These are phyloP conservation scores for Hibiscus trionum DNA, from an alignment of 345 rosid species.

Conservation along the genomic window DNA sequence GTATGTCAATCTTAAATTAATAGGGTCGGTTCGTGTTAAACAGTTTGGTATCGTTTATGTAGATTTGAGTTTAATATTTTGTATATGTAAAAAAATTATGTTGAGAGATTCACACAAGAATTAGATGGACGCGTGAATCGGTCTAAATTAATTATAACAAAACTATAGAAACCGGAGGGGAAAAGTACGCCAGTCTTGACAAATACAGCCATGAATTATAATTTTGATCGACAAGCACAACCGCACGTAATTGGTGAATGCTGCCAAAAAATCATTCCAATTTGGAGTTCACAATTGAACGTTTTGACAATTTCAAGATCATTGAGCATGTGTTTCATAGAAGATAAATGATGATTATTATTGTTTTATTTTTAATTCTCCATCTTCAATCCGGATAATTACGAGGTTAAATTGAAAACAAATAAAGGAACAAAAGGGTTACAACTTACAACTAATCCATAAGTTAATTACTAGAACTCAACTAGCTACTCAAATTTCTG, in stretches of 20 bases:
- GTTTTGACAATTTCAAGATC: background rate
- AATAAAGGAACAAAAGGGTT: background rate
- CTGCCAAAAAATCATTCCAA: background rate
- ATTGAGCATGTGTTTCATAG: background rate
- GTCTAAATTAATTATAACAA: no score
- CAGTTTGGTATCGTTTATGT: no score
- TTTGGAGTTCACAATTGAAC: background rate
- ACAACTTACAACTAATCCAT: background rate
- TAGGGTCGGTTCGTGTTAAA: no score
- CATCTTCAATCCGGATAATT: background rate
- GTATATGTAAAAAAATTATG: no score
- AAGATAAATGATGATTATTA: background rate
- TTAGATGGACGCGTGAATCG: no score
- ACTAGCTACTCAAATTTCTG: conserved; percentile 22
- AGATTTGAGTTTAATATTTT: no score
- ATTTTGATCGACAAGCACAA: no score
- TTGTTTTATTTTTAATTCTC: background rate
- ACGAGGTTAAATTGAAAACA: background rate
- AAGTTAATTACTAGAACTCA: background rate
- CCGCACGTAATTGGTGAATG: background rate
- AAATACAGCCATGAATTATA: background rate
- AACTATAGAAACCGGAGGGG: no score
- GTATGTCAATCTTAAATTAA: no score
- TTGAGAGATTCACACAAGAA: no score
- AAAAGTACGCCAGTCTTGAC: background rate